These are phyloP conservation scores for Quercus parvula DNA, from an alignment of 306 rosid genomes.

Conservation along the genomic window DNA sequence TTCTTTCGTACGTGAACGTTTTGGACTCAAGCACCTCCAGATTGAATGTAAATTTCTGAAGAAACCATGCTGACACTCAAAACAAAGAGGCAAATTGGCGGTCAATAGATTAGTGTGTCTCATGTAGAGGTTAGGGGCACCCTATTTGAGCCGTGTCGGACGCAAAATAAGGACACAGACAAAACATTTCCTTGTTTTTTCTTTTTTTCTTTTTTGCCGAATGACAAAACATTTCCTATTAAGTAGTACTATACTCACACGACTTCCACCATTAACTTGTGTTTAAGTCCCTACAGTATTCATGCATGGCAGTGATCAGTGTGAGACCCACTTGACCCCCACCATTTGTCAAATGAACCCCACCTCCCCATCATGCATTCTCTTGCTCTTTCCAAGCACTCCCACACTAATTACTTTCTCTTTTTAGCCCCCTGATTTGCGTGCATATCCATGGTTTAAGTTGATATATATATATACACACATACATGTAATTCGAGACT, in stretches of 20 bases:
- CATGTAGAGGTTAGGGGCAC: not conserved
- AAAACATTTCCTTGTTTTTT: not conserved
- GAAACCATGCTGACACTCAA: not conserved
- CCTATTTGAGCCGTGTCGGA: conserved; percentile 26
- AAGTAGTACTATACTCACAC: not conserved
- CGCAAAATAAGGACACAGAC: conserved; percentile 11
- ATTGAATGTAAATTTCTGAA: too few species aligned
- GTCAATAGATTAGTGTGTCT: not conserved
- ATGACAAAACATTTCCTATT: too few species aligned
- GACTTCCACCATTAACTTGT: not conserved
- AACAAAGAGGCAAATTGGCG: not conserved
- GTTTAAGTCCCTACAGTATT: too few species aligned
- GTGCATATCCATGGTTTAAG: not conserved
- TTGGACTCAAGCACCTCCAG: too few species aligned
- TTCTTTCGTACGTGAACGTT: too few species aligned
- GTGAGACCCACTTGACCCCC: not conserved
- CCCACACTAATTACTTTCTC: not conserved
- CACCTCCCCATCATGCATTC: conserved; percentile 19
- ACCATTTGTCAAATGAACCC: not conserved
- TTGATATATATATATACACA: too few species aligned
- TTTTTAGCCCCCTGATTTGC: not conserved
- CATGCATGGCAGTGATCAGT: not conserved
- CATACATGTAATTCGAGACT: too few species aligned
- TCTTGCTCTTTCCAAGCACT: conserved; percentile 13
- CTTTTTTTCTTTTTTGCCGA: not conserved